Base-by-base conservation (phyloP, 192 early-diverging fungal species). In the Lunasporangiospora selenospora region DNA sequence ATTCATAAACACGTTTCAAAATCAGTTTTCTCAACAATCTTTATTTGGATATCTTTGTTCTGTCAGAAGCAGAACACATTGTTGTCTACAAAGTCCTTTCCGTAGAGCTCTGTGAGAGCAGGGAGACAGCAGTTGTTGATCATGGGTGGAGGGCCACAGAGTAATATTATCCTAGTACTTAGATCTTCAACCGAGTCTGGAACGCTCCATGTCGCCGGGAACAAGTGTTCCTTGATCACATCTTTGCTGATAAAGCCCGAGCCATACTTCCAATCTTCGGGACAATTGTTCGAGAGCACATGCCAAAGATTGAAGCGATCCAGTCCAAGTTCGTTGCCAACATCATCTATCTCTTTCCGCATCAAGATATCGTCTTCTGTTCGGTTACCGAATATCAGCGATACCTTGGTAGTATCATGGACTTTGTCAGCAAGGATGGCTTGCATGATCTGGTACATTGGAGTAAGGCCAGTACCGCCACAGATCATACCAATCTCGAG, bases 391-490 rank as follows among this genome's bases (percentile, higher is more conserved):
- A 88, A 93, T 40, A 95, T 65, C 37, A 95, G 79, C n/a, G 84
- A 81, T 52, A 93, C 58, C 58, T 89, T 85, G 51, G 92, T 93
- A 30, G 80, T 60, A 78, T 92, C 88, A 12, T 77, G 75, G 16
- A 81, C 80, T 26, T 81, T 81, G 67, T 94, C 83, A 37, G 62
- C 47, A 21, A 88, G 62, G 33, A 94, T 75, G 9, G 86, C 80
- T 64, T 86, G 82, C 50, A 93, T 79, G 41, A 95, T 64, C 78
- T 95, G 94, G 46, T 89, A 64, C 82, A 90, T 89, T 11, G 92
- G 92, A 19, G 93, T 93, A 47, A 95, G 90, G 13, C 89, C 93
- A 16, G 90, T 88, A n/a, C 94, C 94, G 34, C 92, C 93, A 19
- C 89, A 90, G 63, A 97, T 83, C 88, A 95, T 80, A 30, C 86